Evolutionary conservation across 1,139 yeast genomes (phyloP).

Genomic region (Debaryomyces subglobosus): DNA sequence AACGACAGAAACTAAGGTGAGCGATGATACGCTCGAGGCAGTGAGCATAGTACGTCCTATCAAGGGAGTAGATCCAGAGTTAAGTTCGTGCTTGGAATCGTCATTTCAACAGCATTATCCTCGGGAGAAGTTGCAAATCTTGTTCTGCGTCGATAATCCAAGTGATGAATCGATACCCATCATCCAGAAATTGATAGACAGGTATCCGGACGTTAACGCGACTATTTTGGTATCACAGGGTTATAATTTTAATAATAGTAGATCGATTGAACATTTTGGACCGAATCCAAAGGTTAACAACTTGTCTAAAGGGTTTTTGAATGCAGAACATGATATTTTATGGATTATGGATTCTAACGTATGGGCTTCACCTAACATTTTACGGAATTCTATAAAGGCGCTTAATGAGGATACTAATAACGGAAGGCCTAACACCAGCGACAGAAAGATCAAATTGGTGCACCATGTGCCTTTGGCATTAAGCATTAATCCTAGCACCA

Average conservation of each 20-base stretch:
- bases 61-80: conserved; percentile 81
- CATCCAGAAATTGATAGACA: conserved; percentile 49
- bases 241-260: conserved; percentile 26
- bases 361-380: conserved; percentile 70
- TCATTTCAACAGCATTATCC: conserved; percentile 75
- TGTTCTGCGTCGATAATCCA: conserved; percentile 72
- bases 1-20: conserved; percentile 22
- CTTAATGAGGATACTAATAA: conserved; percentile 52
- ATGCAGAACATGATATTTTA: conserved; percentile 69
- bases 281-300: conserved; percentile 92
- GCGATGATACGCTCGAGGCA: conserved; percentile 47
- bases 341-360: conserved; percentile 94
- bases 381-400: conserved; percentile 66
- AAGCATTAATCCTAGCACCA: conserved; percentile 26
- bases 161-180: conserved; percentile 69
- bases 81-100: conserved; percentile 67
- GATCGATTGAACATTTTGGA: conserved; percentile 57
- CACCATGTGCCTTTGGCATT: conserved; percentile 81
- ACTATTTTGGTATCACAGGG: conserved; percentile 53
- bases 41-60: conserved; percentile 83
- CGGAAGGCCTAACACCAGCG: conserved; percentile 34
- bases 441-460: conserved; percentile 62
- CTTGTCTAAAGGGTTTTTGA: conserved; percentile 71
- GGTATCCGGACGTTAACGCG: conserved; percentile 63
- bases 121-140: conserved; percentile 57